Evolutionary conservation across 495 filamentous ascomycete genomes (phyloP).

Genomic region (Lasiosphaeriaceae sp.): DNA sequence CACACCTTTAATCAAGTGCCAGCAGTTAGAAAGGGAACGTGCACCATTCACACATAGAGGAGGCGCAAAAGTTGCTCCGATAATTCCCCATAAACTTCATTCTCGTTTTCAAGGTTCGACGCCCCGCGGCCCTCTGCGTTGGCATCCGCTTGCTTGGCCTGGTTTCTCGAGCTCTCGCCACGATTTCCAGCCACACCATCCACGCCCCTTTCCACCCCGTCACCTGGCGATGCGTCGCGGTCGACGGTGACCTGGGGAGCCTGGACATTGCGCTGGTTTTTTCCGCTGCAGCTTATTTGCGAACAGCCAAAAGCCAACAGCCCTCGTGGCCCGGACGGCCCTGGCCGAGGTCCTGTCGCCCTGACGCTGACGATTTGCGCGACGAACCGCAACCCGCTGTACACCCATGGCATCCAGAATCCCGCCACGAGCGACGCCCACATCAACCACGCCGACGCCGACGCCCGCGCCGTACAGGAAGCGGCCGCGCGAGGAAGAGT

Average conservation of each 20-base stretch:
- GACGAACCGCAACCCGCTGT: conserved; percentile 2
- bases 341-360: neutral
- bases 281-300: neutral
- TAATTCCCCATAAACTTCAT: neutral
- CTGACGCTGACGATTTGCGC: neutral
- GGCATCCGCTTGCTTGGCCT: neutral
- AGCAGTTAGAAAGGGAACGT: neutral
- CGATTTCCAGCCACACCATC: conserved; percentile 49
- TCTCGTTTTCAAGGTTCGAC: neutral
- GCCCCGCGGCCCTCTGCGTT: conserved; percentile 1
- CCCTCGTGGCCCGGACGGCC: neutral
- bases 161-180: conserved; percentile 41
- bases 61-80: neutral
- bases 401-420: conserved; percentile 36
- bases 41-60: neutral
- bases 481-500: conserved; percentile 41
- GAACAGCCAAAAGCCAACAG: too few species aligned
- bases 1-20: neutral
- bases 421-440: neutral
- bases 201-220: conserved; percentile 24
- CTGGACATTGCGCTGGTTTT: neutral
- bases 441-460: conserved; percentile 31
- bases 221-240: conserved; percentile 39
- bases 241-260: conserved; percentile 24
- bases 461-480: conserved; percentile 32